These are phyloP conservation scores for Plantago major DNA, from an alignment of 257 asterid genomes.

Conservation along the genomic window DNA sequence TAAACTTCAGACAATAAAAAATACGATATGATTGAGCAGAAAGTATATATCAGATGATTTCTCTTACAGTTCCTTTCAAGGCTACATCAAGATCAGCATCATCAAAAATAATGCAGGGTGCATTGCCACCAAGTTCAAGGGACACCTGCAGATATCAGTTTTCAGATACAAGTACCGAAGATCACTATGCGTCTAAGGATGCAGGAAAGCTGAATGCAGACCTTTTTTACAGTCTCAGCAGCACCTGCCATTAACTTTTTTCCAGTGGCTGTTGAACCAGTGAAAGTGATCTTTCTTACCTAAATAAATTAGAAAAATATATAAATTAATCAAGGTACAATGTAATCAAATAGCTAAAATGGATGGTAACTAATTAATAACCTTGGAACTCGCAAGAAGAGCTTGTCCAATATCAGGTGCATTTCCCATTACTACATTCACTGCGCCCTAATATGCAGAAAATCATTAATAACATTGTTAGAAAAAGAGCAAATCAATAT, in stretches of 20 bases:
- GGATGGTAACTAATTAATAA: slow-evolving; percentile 19
- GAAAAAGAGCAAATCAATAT: neutral
- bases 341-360: slow-evolving; percentile 4
- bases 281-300: slow-evolving; percentile 94
- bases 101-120: slow-evolving; percentile 94
- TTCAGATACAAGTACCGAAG: slow-evolving; percentile 16
- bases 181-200: slow-evolving; percentile 17
- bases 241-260: slow-evolving; percentile 95
- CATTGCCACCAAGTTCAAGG: slow-evolving; percentile 99
- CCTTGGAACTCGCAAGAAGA: slow-evolving; percentile 74
- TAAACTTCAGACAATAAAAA: slow-evolving; percentile 11
- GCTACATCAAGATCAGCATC: slow-evolving; percentile 98
- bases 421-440: slow-evolving; percentile 91
- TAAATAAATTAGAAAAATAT: slow-evolving; percentile 29
- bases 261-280: slow-evolving; percentile 97
- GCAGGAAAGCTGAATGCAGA: slow-evolving; percentile 24
- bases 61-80: slow-evolving; percentile 81
- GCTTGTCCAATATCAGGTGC: slow-evolving; percentile 89
- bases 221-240: slow-evolving; percentile 93
- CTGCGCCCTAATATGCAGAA: slow-evolving; percentile 63
- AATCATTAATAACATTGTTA: slow-evolving; percentile 22
- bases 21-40: slow-evolving; percentile 9
- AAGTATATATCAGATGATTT: slow-evolving; percentile 10
- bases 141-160: slow-evolving; percentile 53
- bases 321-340: slow-evolving; percentile 1